These are phyloP conservation scores for Neopestalotiopsis sp. DNA, from an alignment of 2,329 filamentous ascomycete genomes.

Conservation along the genomic window DNA sequence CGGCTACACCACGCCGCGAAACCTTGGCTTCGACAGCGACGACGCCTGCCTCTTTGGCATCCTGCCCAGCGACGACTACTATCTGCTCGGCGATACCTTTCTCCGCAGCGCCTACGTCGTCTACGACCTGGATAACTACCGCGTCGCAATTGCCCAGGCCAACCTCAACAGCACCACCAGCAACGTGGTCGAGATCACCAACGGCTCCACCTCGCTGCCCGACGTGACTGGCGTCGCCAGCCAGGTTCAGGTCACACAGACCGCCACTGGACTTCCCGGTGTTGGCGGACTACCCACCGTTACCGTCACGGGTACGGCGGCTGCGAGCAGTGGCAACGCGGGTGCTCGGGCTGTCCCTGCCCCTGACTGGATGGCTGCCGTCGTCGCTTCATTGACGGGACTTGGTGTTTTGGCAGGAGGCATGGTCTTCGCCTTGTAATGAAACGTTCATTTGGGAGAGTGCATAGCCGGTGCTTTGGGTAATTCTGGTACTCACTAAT, in stretches of 20 bases:
- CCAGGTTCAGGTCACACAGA: constrained; percentile 33
- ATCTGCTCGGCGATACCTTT: constrained; percentile 54
- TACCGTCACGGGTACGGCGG: constrained; percentile 22
- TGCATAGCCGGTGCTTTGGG: not conserved
- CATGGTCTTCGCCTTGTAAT: constrained; percentile 1
- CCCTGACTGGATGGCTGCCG: constrained; percentile 28
- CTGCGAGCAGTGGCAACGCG: constrained; percentile 25
- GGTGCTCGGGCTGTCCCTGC: constrained; percentile 26
- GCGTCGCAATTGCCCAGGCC: constrained; percentile 59
- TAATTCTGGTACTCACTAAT: not conserved
- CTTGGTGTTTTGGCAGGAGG: constrained; percentile 9
- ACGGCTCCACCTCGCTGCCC: constrained; percentile 45
- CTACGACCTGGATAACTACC: constrained; percentile 57
- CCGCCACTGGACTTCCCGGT: constrained; percentile 28
- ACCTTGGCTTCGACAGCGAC: constrained; percentile 44
- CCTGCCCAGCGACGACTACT: constrained; percentile 43
- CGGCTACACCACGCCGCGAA: constrained; percentile 29
- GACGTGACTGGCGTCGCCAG: constrained; percentile 49
- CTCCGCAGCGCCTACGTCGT: constrained; percentile 58
- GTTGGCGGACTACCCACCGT: constrained; percentile 17
- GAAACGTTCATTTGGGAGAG: too few relatives aligned
- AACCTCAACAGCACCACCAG: constrained; percentile 52
- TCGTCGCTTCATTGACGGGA: not conserved
- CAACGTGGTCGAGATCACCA: constrained; percentile 53
- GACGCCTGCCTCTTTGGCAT: constrained; percentile 61